Conservation (phyloP, 169 alveolate genomes). For the Plasmodium gonderi region DNA sequence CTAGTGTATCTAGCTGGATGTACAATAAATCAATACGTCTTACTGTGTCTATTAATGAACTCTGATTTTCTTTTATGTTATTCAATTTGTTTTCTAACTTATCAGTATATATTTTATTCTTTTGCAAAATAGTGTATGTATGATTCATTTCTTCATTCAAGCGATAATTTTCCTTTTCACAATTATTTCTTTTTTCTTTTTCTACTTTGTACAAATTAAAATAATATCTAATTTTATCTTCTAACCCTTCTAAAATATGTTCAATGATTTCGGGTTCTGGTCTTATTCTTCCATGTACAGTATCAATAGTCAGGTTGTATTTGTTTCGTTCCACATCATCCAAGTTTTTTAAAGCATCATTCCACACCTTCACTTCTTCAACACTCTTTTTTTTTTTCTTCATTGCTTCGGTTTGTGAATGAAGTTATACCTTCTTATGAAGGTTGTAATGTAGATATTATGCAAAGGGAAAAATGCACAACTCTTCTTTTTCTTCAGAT, state of each 20-base stretch:
- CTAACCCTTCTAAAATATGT: constrained; percentile 87
- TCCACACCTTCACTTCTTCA: constrained; percentile 28
- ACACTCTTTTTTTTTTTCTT: constrained; percentile 36
- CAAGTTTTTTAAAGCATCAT: constrained; percentile 11
- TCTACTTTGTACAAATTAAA: constrained; percentile 85
- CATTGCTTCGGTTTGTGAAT: background rate
- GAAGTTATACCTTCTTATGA: background rate
- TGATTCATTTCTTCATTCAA: constrained; percentile 84
- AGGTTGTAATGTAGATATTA: too few species aligned
- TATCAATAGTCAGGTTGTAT: constrained; percentile 76
- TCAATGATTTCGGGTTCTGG: constrained; percentile 88
- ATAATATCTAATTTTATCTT: constrained; percentile 85
- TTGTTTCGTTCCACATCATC: constrained; percentile 2
- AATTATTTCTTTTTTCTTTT: constrained; percentile 83
- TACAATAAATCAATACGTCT: constrained; percentile 87
- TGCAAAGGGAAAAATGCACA: too few species aligned
- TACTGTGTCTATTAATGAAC: constrained; percentile 85
- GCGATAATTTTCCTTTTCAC: constrained; percentile 84
- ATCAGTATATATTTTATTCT: constrained; percentile 69
- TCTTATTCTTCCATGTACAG: constrained; percentile 76
- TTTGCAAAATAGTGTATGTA: constrained; percentile 78
- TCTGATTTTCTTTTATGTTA: constrained; percentile 86
- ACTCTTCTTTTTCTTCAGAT: too few species aligned
- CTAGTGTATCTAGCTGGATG: constrained; percentile 88
- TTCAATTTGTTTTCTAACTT: constrained; percentile 80